Percentiles rank a stretch among this genome's conserved stretches.
Evolutionary conservation across 2,329 filamentous ascomycete genomes (phyloP).

Genomic region (Ambrosiella xylebori): DNA sequence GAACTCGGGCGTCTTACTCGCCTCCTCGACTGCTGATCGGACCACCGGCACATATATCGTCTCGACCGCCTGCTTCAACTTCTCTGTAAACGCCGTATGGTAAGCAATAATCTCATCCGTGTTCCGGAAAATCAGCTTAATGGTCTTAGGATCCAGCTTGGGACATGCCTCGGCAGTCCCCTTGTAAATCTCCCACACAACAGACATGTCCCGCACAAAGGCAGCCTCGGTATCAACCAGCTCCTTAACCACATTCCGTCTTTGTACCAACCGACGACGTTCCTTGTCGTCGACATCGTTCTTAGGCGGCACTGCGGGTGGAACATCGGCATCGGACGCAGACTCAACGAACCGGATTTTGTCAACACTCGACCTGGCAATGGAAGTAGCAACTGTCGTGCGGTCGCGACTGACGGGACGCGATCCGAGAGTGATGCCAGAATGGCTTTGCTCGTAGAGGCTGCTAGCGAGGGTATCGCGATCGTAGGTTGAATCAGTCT

Average conservation of each 20-base stretch:
- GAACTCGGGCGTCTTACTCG: conserved; percentile 21
- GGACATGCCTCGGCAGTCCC: conserved; percentile 72
- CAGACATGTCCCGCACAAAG: conserved; percentile 90
- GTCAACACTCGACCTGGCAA: conserved; percentile 9
- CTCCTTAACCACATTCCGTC: conserved; percentile 76
- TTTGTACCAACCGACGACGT: conserved; percentile 57
- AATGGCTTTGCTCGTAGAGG: conserved; percentile 17
- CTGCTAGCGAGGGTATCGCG: conserved; percentile 11
- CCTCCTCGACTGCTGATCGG: background rate
- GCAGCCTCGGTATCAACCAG: conserved; percentile 75
- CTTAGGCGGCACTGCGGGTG: conserved; percentile 11
- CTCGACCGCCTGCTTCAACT: conserved; percentile 65
- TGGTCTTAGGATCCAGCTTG: conserved; percentile 63
- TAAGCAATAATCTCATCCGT: conserved; percentile 81
- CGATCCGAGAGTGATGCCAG: conserved; percentile 27
- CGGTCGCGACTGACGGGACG: conserved; percentile 28
- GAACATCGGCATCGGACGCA: conserved; percentile 8
- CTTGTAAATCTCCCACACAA: conserved; percentile 94
- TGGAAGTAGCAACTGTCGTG: conserved; percentile 11
- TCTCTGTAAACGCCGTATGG: conserved; percentile 59
- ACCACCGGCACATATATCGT: conserved; percentile 51
- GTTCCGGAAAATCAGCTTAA: conserved; percentile 84
- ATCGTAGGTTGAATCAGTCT: conserved; percentile 8
- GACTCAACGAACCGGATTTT: conserved; percentile 7
- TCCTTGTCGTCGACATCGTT: conserved; percentile 21